phyloP scores from a whole-genome alignment of 179 eudicot species.

The Heliamphora pulchella region DNA sequence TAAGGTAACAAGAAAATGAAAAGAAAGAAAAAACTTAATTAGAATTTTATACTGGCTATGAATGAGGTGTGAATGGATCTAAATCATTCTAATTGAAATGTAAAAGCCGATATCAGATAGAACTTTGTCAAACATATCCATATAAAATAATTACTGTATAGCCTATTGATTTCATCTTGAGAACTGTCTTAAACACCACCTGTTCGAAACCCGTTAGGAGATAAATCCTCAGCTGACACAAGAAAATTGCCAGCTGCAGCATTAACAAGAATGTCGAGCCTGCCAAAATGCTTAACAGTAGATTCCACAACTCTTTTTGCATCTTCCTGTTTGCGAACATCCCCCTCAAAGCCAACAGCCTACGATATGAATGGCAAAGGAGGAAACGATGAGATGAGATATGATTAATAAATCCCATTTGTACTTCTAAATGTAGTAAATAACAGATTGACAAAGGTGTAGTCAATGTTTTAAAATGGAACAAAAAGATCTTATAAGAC shows the following conservation, averaged over 20 bases:
- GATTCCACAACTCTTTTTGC: constrained; percentile 78
- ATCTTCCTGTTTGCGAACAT: constrained; percentile 82
- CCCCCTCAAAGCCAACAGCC: constrained; percentile 93
- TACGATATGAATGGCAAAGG: constrained; percentile 16
- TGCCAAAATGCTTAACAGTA: constrained; percentile 69
- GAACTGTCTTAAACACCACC: constrained; percentile 31
- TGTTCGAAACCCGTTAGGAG: constrained; percentile 93
- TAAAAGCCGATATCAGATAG: neutral
- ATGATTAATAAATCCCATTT: too few species aligned
- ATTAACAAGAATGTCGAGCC: constrained; percentile 95
- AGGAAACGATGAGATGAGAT: neutral
- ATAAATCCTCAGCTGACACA: constrained; percentile 84
- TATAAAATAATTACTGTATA: neutral
- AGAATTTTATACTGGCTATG: constrained; percentile 10
- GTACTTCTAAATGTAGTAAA: neutral
- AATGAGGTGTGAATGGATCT: neutral
- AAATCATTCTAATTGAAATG: neutral
- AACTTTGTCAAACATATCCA: neutral
- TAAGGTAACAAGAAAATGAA: neutral
- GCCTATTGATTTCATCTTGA: neutral
- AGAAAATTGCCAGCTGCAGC: constrained; percentile 99
- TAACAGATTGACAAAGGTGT: neutral
- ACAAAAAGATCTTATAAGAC: neutral
- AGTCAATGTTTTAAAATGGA: neutral
- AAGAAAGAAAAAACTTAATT: neutral